Evolutionary conservation across 495 filamentous ascomycete genomes (phyloP), one percentile per base, ranked within the genome.

Genomic region (Zalerion maritima): DNA sequence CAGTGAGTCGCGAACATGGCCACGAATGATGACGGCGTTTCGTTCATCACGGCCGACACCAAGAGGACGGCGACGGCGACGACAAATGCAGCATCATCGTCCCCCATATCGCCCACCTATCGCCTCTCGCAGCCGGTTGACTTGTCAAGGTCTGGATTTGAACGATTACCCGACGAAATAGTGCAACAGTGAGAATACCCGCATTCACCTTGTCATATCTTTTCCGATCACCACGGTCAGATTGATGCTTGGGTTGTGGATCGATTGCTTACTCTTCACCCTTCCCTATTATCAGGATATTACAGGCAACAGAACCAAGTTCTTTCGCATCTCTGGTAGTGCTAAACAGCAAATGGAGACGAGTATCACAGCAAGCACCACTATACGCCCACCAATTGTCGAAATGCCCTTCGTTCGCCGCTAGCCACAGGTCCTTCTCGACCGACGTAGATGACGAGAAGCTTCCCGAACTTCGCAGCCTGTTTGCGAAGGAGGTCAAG

Each of bases 281-380:
- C 20, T 16, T 20, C 29, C 5, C 11, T 31, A 27, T 23, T 21
- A 16, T 32, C 45, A 91, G 82, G 42, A 86, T 87, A 40, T 69
- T 91, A 22, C 72, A 75, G 49, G 58, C 67, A 22, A 71, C 69
- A 22, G 81, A 82, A 40, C 69, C 82, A 29, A 75, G 82, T 52
- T 71, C 71, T 22, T 91, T 91, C 50, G 79, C 82, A 14, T 89
- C 82, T 17, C 58, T 91, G 31, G 63, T 78, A n/a, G 52, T 85
- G n/a, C 54, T 91, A 36, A 86, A 84, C 53, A 59, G 65, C 28
- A 68, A 72, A 63, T 91, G 82, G 82, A 68, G 76, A 35, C 62
- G 55, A 14, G 67, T 75, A 34, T 85, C 82, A 7, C 71, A 82
- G 43, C 73, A 73, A 26, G 52, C 72, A 3, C 55, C 71, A 31